These are phyloP conservation scores for Phaeophleospora eucalypticola DNA, from an alignment of 2,329 filamentous ascomycete genomes.

Conservation along the genomic window DNA sequence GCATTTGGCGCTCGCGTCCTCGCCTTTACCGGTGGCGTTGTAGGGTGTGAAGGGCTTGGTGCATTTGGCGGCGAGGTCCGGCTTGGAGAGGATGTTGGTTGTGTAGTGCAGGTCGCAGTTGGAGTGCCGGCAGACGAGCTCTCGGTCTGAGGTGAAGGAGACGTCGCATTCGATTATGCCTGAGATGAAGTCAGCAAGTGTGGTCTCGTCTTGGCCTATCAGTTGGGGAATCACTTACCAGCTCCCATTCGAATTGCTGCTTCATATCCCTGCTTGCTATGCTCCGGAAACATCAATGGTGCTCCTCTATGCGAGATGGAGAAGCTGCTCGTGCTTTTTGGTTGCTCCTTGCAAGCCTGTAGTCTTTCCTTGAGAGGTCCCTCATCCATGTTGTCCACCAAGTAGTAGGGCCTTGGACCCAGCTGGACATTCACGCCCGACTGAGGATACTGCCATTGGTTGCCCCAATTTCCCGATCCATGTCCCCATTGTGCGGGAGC, in stretches of 20 bases:
- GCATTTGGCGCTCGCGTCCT: conserved; percentile 60
- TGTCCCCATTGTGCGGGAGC: background rate
- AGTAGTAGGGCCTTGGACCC: conserved; percentile 61
- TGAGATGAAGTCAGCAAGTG: conserved; percentile 2
- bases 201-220: background rate
- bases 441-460: background rate
- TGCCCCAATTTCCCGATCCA: background rate
- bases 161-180: conserved; percentile 63
- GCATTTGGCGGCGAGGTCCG: conserved; percentile 62
- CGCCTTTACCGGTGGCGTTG: conserved; percentile 19
- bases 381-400: conserved; percentile 60
- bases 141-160: conserved; percentile 59
- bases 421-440: conserved; percentile 46
- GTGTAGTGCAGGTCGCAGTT: conserved; percentile 67
- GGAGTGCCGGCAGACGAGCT: conserved; percentile 65
- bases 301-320: conserved; percentile 60
- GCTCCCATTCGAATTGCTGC: conserved; percentile 65
- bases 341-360: conserved; percentile 53
- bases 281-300: conserved; percentile 61
- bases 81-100: conserved; percentile 61
- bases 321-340: conserved; percentile 52
- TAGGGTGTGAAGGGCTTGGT: conserved; percentile 56
- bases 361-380: conserved; percentile 58
- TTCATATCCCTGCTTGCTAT: conserved; percentile 56
- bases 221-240: conserved; percentile 33